Base-by-base conservation (phyloP, 768 basidiomycete genomes). In the Butyriboletus loyo region DNA sequence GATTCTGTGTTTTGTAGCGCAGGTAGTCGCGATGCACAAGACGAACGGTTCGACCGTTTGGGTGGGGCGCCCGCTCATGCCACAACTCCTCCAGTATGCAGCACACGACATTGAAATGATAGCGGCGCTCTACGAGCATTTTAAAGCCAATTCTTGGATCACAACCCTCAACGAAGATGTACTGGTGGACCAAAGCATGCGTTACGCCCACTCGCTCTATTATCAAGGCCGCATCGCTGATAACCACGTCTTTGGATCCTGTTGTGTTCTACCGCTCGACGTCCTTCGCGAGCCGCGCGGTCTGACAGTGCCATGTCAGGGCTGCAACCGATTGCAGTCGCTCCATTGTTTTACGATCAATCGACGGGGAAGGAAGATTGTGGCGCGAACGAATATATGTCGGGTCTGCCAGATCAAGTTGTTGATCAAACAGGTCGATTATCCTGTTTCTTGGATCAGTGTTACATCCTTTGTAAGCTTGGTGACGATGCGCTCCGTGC, bases 81-180 rank as follows among this genome's bases (percentile, higher is more conserved):
- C 65, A 1, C 61, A 65, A 14, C 67, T 77, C 28, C 64, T 76
- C 24, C 61, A 64, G 17, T 77, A 77, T 32, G 75, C 77, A 3
- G 73, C 75, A 6, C 70, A 72, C 53, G 77, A 78, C 59, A 71
- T 77, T 42, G 64, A 66, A 28, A 65, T 75, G 52, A 72, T 78
- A 48, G 65, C 60, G 11, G 53, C 61, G 2, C 65, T 77, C 22
- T 72, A 73, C 58, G 59, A 64, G 6, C 57, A 69, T 42, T 77
- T 77, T 51, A 54, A 55, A 9, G 13, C 55, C 32, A n/a, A 52
- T 8, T 46, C 46, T 0, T 68, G 67, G 65, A 65, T 68, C 46
- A 69, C 58, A 0, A 21, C 44, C 1, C 3, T 3, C 38, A 63
- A 59, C 21, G 55, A 61, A 13, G 52, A 13, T 13, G 13, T 10